phyloP scores from a whole-genome alignment of 2,329 filamentous ascomycete genomes.

The Lecanosticta acicola region DNA sequence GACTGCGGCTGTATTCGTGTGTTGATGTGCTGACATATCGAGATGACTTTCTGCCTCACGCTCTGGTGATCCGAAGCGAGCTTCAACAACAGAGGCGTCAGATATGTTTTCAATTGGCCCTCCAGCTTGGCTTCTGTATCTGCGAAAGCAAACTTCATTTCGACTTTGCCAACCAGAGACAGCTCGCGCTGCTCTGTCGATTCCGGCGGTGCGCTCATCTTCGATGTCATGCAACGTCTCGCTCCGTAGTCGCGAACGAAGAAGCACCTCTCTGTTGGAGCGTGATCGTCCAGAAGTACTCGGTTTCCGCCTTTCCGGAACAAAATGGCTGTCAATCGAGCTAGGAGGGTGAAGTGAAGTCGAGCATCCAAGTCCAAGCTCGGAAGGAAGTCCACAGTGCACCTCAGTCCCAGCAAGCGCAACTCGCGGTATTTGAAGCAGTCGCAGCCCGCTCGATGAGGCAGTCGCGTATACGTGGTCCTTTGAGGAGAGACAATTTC shows the following conservation, averaged over 20 bases:
- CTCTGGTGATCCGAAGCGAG: conserved; percentile 71
- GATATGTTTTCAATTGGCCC: conserved; percentile 67
- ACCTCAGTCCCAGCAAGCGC: too few species aligned
- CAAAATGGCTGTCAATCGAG: too few species aligned
- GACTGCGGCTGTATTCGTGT: conserved; percentile 55
- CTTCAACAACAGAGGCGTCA: conserved; percentile 79
- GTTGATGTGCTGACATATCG: conserved; percentile 67
- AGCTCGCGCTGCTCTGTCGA: conserved; percentile 64
- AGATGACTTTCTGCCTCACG: conserved; percentile 74
- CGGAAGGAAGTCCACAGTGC: neutral
- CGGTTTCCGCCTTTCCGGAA: too few species aligned
- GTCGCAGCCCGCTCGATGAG: too few species aligned
- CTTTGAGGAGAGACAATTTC: too few species aligned
- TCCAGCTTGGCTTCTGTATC: conserved; percentile 81
- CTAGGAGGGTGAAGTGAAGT: neutral
- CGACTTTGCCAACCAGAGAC: conserved; percentile 75
- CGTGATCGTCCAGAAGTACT: too few species aligned
- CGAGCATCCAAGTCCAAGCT: neutral
- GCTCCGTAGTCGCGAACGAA: too few species aligned
- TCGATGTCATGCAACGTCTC: too few species aligned
- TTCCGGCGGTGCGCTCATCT: conserved; percentile 13
- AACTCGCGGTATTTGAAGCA: too few species aligned
- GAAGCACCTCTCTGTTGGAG: too few species aligned
- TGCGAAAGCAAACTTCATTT: conserved; percentile 75
- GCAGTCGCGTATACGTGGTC: too few species aligned